These are phyloP conservation scores for Salvia sclarea DNA, from an alignment of 305 asterid species.

Conservation along the genomic window DNA sequence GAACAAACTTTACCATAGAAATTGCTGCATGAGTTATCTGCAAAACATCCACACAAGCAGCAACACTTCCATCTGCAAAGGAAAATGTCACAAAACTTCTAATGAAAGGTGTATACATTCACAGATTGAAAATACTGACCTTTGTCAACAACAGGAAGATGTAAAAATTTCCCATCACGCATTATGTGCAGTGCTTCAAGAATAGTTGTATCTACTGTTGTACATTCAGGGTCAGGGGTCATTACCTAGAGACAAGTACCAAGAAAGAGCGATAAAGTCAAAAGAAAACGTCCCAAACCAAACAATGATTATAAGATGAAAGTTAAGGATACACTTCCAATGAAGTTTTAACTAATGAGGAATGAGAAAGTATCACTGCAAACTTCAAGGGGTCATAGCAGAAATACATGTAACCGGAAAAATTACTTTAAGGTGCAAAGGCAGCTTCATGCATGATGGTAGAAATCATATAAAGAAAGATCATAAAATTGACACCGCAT, in stretches of 20 bases:
- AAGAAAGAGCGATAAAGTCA: conserved; percentile 24
- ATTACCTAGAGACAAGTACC: conserved; percentile 63
- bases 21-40: conserved; percentile 94
- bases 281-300: conserved; percentile 13
- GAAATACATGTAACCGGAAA: neutral
- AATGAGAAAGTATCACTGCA: neutral
- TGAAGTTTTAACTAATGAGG: neutral
- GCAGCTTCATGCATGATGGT: conserved; percentile 12
- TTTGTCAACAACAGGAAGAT: conserved; percentile 88
- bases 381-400: conserved; percentile 11
- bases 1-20: conserved; percentile 65
- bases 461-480: conserved; percentile 5
- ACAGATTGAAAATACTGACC: conserved; percentile 42
- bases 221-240: conserved; percentile 91
- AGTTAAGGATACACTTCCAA: conserved; percentile 1
- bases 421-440: conserved; percentile 8
- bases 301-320: conserved; percentile 12
- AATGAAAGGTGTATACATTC: neutral
- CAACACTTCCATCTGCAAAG: conserved; percentile 71
- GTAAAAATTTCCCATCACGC: conserved; percentile 89
- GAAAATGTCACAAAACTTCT: conserved; percentile 29
- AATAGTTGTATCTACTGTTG: conserved; percentile 72
- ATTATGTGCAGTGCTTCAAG: conserved; percentile 89
- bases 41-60: conserved; percentile 84
- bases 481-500: neutral